phyloP scores from a whole-genome alignment of 2,329 filamentous ascomycete genomes.

The Chalaropsis thielavioides region DNA sequence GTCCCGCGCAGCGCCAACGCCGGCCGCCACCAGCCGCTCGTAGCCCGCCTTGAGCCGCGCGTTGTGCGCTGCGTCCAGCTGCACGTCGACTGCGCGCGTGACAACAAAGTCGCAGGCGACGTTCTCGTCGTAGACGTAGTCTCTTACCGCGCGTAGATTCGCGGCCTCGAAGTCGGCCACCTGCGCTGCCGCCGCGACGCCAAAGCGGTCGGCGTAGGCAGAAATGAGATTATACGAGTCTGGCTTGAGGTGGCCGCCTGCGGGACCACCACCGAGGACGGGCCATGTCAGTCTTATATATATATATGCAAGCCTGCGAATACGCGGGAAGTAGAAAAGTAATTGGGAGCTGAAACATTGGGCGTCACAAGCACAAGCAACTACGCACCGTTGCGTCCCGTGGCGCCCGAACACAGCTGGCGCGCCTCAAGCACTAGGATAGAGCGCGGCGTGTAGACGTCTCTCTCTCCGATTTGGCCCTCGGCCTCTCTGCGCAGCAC shows the following conservation, averaged over 20 bases:
- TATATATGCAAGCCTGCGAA: not conserved
- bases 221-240: constrained; percentile 20
- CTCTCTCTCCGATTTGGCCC: too few species aligned
- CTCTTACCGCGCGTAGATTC: constrained; percentile 3
- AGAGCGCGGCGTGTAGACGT: constrained; percentile 11
- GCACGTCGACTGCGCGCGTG: too few species aligned
- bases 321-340: too few species aligned
- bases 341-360: not conserved
- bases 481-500: constrained; percentile 20
- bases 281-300: not conserved
- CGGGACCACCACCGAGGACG: too few species aligned
- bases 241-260: constrained; percentile 20
- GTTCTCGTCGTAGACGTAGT: too few species aligned
- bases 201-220: constrained; percentile 15
- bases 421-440: constrained; percentile 27
- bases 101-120: too few species aligned
- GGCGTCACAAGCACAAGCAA: too few species aligned
- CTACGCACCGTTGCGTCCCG: constrained; percentile 25
- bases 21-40: constrained; percentile 23
- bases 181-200: constrained; percentile 19
- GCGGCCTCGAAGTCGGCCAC: constrained; percentile 21
- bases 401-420: constrained; percentile 27
- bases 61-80: constrained; percentile 21
- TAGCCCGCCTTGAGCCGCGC: constrained; percentile 22
- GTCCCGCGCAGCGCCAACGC: constrained; percentile 21